These are phyloP conservation scores for Triangularia verruculosa DNA, from an alignment of 2,329 filamentous ascomycete genomes.

Conservation along the genomic window DNA sequence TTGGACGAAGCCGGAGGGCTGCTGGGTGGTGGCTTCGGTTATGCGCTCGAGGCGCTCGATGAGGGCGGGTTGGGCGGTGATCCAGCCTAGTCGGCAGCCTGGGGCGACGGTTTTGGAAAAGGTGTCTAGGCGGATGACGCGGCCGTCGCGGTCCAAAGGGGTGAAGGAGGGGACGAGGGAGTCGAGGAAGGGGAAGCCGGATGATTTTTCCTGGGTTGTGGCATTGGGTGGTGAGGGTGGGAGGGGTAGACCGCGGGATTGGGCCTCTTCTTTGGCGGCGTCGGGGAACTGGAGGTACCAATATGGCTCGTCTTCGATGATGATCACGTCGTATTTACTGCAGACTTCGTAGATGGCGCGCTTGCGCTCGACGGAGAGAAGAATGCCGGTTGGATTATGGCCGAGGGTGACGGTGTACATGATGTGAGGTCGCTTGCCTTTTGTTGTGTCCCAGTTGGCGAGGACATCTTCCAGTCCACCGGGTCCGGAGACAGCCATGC, in stretches of 20 bases:
- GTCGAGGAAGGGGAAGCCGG: slow-evolving; percentile 77
- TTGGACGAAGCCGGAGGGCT: slow-evolving; percentile 88
- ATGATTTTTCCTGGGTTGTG: slow-evolving; percentile 36
- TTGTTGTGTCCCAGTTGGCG: slow-evolving; percentile 73
- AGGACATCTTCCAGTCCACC: slow-evolving; percentile 76
- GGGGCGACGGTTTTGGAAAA: slow-evolving; percentile 93
- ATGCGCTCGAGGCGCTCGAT: slow-evolving; percentile 68
- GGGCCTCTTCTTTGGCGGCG: slow-evolving; percentile 52
- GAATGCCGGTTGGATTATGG: slow-evolving; percentile 30
- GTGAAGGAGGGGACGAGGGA: slow-evolving; percentile 80
- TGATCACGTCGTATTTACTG: slow-evolving; percentile 81
- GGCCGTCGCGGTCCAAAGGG: slow-evolving; percentile 76
- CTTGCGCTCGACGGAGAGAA: slow-evolving; percentile 65
- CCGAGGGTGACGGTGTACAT: slow-evolving; percentile 76
- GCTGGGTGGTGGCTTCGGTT: slow-evolving; percentile 74
- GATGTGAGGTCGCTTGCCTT: slow-evolving; percentile 74
- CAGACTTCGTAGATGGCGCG: slow-evolving; percentile 78
- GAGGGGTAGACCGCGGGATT: slow-evolving; percentile 41
- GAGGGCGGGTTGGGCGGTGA: slow-evolving; percentile 77
- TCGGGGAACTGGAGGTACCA: slow-evolving; percentile 91
- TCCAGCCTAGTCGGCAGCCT: slow-evolving; percentile 85
- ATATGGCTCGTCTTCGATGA: slow-evolving; percentile 92
- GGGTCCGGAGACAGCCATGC: slow-evolving; percentile 71
- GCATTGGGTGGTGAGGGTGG: slow-evolving; percentile 32
- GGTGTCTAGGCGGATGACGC: slow-evolving; percentile 85